Base-by-base conservation (phyloP, 1,284 basidiomycete genomes). In the Fomitopsis pinicola region DNA sequence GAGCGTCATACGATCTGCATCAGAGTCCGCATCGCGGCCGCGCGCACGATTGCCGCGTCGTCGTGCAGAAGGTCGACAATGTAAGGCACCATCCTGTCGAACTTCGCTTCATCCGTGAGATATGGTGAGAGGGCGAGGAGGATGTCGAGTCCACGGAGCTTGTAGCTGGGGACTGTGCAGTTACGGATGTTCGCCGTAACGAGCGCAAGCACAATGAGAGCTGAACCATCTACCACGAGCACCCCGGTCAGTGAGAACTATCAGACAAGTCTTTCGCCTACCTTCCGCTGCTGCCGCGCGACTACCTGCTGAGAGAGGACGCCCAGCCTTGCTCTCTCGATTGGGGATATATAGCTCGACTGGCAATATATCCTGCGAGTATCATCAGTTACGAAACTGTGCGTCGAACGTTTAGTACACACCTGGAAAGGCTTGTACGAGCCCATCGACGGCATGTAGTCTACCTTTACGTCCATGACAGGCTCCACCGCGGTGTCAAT, bases 11-110 rank as follows among this genome's bases (percentile, higher is more conserved):
- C 94, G 42, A 93, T 84, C 77, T 95, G 92, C 66, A 95, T 87
- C 54, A 97, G 77, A 0, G 90, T 92, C 55, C 93, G 81, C 61
- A 97, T 74, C 0, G 94, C 91, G 1, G 89, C 87, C 1, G 86
- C 82, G 26, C 96, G 86, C 0, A 99, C 95, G 9, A 86, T 77
- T 0, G 93, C 85, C 1, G 86, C 84, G 19, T 95, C 92, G 67
- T 99, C 95, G 62, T 92, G 88, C 22, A 98, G 76, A 12, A 98
- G 80, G 48, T 95, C 92, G 5, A 98, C 88, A 30, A 97, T 84
- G 68, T 94, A 98, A 0, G 97, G 97, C 1, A 98, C 80, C 75
- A 98, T 87, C 3, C 96, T 87, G 72, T 99, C 97, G 53, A 99
- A 79, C 72, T 97, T 97, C 15, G 95, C 94, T 73, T 98, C 97